phyloP scores from a whole-genome alignment of 139 green algal genomes.

The Pycnococcus provasolii region DNA sequence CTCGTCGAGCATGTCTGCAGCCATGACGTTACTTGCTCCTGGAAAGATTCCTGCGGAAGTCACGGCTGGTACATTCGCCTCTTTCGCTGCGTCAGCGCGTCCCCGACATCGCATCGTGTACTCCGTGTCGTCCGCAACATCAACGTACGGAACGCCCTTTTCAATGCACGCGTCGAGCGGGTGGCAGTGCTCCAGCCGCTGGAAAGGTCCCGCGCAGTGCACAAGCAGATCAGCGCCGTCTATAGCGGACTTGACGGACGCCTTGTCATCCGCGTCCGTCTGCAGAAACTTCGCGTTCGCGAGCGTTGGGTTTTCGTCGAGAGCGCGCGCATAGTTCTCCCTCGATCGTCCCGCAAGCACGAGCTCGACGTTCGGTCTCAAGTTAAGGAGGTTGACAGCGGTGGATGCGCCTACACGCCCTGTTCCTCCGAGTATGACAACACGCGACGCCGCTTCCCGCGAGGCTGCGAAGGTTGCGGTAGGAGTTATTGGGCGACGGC shows the following conservation, averaged over 20 bases:
- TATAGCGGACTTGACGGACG: background rate
- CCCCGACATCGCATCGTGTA: slow-evolving; percentile 37
- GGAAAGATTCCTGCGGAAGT: slow-evolving; percentile 79
- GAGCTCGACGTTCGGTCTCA: too few species aligned
- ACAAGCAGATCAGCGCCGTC: slow-evolving; percentile 56
- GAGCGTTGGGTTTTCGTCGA: too few species aligned
- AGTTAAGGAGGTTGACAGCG: too few species aligned
- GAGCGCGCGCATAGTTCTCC: too few species aligned
- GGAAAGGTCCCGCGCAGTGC: slow-evolving; percentile 86
- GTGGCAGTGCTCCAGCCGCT: slow-evolving; percentile 38
- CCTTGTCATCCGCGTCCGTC: background rate
- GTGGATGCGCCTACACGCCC: too few species aligned
- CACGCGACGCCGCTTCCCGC: too few species aligned
- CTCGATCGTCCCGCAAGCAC: too few species aligned
- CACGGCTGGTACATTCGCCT: slow-evolving; percentile 73
- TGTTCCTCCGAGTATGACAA: too few species aligned
- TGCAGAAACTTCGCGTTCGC: too few species aligned
- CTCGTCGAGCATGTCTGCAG: slow-evolving; percentile 62
- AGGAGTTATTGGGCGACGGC: too few species aligned
- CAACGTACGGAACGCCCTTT: slow-evolving; percentile 67
- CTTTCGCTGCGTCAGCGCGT: slow-evolving; percentile 36
- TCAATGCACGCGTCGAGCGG: slow-evolving; percentile 65
- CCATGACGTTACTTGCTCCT: slow-evolving; percentile 86
- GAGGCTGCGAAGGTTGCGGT: too few species aligned
- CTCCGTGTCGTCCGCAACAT: slow-evolving; percentile 85